A percentile compares a stretch with the other conserved stretches of the same genome.
Evolutionary conservation across 176 grass and related monocot species (phyloP).

Genomic region (Pharus latifolius): DNA sequence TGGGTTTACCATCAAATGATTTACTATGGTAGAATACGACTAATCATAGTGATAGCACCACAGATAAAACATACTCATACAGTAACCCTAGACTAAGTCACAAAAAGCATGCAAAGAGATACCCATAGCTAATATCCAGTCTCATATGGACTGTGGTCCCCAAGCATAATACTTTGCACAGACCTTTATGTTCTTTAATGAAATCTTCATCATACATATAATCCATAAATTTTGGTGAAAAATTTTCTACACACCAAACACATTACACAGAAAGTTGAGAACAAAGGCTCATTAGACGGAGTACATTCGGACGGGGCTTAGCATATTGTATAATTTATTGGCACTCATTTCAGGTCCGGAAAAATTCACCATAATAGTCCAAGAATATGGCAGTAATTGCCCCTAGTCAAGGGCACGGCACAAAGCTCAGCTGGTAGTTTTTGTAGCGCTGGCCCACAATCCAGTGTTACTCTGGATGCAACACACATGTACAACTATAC

Average conservation of each 20-base stretch:
- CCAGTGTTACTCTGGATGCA: not conserved
- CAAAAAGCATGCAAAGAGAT: no score
- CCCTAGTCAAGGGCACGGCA: not conserved
- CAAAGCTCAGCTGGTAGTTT: not conserved
- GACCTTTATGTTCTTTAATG: not conserved
- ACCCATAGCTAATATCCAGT: no score
- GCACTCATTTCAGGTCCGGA: no score
- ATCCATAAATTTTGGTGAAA: not conserved
- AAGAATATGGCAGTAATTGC: not conserved
- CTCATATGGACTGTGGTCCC: no score
- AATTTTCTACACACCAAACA: not conserved
- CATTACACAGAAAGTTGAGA: not conserved
- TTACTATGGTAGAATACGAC: no score
- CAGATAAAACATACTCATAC: no score
- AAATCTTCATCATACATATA: not conserved
- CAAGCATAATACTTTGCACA: no score
- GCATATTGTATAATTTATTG: not conserved
- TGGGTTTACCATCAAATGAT: no score
- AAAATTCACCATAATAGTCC: not conserved
- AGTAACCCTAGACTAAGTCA: no score
- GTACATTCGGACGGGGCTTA: not conserved
- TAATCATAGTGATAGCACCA: no score
- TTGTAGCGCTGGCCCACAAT: not conserved
- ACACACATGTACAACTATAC: not conserved
- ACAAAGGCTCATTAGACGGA: not conserved